These are phyloP conservation scores for Trichosporon asahii DNA, from an alignment of 1,284 basidiomycete species.

Conservation along the genomic window DNA sequence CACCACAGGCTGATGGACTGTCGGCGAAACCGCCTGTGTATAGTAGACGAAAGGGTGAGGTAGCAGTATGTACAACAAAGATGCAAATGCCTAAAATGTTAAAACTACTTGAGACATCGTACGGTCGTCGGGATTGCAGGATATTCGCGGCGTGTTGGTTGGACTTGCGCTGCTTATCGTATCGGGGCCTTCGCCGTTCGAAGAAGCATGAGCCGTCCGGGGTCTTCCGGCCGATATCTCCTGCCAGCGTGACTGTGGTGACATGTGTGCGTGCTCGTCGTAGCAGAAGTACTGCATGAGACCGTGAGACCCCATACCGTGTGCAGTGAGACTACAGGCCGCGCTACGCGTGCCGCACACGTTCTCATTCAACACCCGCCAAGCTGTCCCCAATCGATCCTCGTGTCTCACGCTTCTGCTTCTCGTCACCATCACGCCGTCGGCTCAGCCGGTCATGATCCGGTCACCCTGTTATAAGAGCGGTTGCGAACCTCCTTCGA, in stretches of 20 bases:
- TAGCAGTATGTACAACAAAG: slow-evolving; percentile 9
- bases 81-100: slow-evolving; percentile 8
- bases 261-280: not conserved
- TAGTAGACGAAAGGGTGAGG: slow-evolving; percentile 5
- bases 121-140: not conserved
- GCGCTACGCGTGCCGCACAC: not conserved
- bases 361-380: not conserved
- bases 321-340: not conserved
- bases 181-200: not conserved
- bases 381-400: not conserved
- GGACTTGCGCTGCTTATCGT: not conserved
- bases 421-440: not conserved
- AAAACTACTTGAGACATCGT: not conserved
- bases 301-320: not conserved
- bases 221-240: not conserved
- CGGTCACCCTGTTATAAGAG: not conserved
- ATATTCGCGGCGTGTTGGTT: not conserved
- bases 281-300: no score
- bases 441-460: not conserved
- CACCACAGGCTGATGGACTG: slow-evolving; percentile 4
- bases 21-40: slow-evolving; percentile 11
- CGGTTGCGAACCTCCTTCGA: not conserved
- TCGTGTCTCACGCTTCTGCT: not conserved
- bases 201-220: no score
- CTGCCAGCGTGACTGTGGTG: not conserved